A percentile compares a stretch with the other conserved stretches of the same genome.
Conservation (phyloP, 176 grass and related monocot genomes). For the Zea mays region DNA sequence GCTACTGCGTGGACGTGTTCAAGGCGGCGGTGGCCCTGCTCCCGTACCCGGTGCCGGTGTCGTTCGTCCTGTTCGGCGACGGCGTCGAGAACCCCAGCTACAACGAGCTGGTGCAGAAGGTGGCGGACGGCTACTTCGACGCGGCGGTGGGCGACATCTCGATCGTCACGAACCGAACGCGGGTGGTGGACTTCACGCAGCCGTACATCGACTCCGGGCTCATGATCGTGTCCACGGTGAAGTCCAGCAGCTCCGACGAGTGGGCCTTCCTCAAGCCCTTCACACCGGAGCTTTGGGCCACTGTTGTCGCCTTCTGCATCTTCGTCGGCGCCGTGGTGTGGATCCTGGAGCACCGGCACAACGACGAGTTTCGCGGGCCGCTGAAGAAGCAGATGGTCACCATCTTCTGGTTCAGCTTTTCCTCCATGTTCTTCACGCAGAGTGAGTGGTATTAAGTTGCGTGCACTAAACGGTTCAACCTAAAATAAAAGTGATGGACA, state of each 20-base stretch:
- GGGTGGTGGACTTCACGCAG: constrained; percentile 82
- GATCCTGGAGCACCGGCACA: constrained; percentile 76
- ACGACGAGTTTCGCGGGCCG: constrained; percentile 65
- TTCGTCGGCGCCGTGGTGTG: constrained; percentile 80
- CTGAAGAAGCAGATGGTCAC: constrained; percentile 60
- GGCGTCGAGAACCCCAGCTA: constrained; percentile 68
- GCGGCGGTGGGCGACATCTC: constrained; percentile 81
- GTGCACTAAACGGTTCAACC: too few species aligned
- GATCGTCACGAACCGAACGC: constrained; percentile 67
- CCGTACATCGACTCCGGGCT: constrained; percentile 80
- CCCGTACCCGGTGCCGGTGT: constrained; percentile 62
- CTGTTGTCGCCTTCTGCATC: constrained; percentile 55
- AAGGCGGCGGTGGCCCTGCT: constrained; percentile 61
- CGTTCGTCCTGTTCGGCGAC: constrained; percentile 66
- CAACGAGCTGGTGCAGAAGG: constrained; percentile 54
- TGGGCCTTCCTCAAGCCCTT: constrained; percentile 92
- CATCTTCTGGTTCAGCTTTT: constrained; percentile 88
- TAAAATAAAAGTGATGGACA: too few species aligned
- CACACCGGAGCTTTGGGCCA: constrained; percentile 67
- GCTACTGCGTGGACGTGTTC: constrained; percentile 94
- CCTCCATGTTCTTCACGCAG: constrained; percentile 76
- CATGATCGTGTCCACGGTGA: constrained; percentile 57
- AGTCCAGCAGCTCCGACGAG: constrained; percentile 52
- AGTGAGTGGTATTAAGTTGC: constrained; percentile 35
- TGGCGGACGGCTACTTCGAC: constrained; percentile 47